These are phyloP conservation scores for Xerocomus nothofagi DNA, from an alignment of 1,284 basidiomycete species.

Conservation along the genomic window DNA sequence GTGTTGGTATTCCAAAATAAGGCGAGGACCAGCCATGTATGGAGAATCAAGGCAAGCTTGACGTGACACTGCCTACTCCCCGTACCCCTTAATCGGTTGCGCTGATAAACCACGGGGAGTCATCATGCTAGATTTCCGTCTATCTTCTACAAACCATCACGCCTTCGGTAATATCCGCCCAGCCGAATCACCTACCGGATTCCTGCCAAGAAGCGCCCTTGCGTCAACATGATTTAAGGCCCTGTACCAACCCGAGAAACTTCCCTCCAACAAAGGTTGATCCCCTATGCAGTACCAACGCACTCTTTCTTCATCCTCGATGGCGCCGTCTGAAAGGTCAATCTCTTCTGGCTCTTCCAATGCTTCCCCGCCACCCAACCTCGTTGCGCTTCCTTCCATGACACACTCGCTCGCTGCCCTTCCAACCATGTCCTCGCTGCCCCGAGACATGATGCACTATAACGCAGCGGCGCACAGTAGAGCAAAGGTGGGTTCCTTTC, in stretches of 20 bases:
- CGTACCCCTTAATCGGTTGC: slow-evolving; percentile 33
- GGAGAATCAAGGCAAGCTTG: slow-evolving; percentile 22
- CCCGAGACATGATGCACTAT: slow-evolving; percentile 34
- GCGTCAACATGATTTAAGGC: slow-evolving; percentile 31
- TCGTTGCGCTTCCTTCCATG: slow-evolving; percentile 34
- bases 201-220: slow-evolving; percentile 27
- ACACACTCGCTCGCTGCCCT: slow-evolving; percentile 34
- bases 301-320: slow-evolving; percentile 32
- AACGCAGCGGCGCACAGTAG: slow-evolving; percentile 31
- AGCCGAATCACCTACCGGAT: slow-evolving; percentile 22
- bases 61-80: slow-evolving; percentile 30
- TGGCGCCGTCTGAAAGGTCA: slow-evolving; percentile 35
- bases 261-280: slow-evolving; percentile 16
- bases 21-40: slow-evolving; percentile 13
- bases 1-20: slow-evolving; percentile 33
- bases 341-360: slow-evolving; percentile 34
- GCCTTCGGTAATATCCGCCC: slow-evolving; percentile 37
- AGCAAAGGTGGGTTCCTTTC: slow-evolving; percentile 25
- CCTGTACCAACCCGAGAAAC: background rate
- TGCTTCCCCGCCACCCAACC: slow-evolving; percentile 32
- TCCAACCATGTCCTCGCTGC: slow-evolving; percentile 33
- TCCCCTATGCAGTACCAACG: slow-evolving; percentile 36
- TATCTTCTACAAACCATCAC: slow-evolving; percentile 30
- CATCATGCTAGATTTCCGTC: slow-evolving; percentile 36
- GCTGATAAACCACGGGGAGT: slow-evolving; percentile 35